Percentiles rank a stretch among this genome's conserved stretches.
phyloP scores from a whole-genome alignment of 257 asterid genomes.

The Plantago elongata region DNA sequence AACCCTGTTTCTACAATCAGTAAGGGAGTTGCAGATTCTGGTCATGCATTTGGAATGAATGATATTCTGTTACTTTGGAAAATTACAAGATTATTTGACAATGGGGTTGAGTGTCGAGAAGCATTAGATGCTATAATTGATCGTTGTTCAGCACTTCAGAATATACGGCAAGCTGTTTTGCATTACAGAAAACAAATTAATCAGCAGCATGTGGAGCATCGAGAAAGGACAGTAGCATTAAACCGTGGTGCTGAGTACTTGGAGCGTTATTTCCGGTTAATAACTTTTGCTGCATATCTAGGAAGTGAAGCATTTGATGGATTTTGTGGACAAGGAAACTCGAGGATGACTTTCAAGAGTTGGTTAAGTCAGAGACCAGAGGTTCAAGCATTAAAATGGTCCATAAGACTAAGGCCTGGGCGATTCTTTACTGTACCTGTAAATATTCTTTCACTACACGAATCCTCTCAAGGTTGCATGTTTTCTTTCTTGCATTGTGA shows the following conservation, averaged over 20 bases:
- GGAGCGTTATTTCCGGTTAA: slow-evolving; percentile 94
- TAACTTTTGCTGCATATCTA: slow-evolving; percentile 97
- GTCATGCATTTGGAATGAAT: slow-evolving; percentile 81
- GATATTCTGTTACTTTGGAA: slow-evolving; percentile 88
- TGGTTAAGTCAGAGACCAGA: slow-evolving; percentile 93
- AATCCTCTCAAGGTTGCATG: slow-evolving; percentile 22
- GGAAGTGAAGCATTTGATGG: slow-evolving; percentile 99
- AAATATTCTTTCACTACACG: slow-evolving; percentile 36
- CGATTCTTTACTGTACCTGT: slow-evolving; percentile 93
- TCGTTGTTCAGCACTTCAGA: slow-evolving; percentile 93
- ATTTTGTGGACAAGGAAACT: slow-evolving; percentile 76
- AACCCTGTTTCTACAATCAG: slow-evolving; percentile 31
- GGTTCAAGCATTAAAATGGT: slow-evolving; percentile 99
- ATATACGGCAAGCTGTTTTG: slow-evolving; percentile 95
- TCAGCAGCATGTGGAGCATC: slow-evolving; percentile 91
- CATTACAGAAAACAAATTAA: slow-evolving; percentile 82
- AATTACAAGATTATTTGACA: slow-evolving; percentile 92
- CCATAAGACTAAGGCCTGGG: slow-evolving; percentile 92
- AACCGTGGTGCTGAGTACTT: slow-evolving; percentile 98
- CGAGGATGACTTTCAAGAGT: slow-evolving; percentile 72
- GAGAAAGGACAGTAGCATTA: slow-evolving; percentile 93
- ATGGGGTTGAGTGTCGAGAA: slow-evolving; percentile 94
- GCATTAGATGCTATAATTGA: slow-evolving; percentile 89
- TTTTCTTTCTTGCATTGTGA: slow-evolving; percentile 30
- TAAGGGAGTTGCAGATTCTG: slow-evolving; percentile 41